Conservation (phyloP, 441 rosid genomes). For the Adansonia gregorii region DNA sequence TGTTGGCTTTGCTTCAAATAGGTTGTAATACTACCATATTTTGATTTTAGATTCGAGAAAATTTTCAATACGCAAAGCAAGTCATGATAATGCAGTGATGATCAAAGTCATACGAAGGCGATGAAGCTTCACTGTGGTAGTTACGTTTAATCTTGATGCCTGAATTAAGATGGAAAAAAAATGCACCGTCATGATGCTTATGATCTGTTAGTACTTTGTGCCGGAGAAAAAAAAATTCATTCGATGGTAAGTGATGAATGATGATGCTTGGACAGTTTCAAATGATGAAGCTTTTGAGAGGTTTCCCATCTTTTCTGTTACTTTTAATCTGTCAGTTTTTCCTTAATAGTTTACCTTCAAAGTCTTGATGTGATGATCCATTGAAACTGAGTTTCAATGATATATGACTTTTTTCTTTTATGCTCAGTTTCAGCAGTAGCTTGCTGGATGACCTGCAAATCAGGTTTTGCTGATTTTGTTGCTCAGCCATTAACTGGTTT, state of each 20-base stretch:
- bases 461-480: not conserved
- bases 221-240: not conserved
- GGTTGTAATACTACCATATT: not conserved
- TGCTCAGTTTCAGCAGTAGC: not conserved
- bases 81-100: not conserved
- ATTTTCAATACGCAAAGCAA: not conserved
- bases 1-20: not conserved
- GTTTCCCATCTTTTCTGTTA: not conserved
- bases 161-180: not conserved
- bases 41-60: slow-evolving; percentile 1
- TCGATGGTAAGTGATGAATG: not conserved
- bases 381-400: not conserved
- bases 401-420: not conserved
- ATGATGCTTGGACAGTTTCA: not conserved
- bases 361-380: not conserved
- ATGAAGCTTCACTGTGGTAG: not conserved
- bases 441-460: not conserved
- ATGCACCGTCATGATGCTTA: not conserved
- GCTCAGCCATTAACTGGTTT: not conserved
- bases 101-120: not conserved
- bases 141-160: not conserved
- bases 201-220: not conserved
- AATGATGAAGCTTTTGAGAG: not conserved
- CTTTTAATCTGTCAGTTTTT: not conserved
- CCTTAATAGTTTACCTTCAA: not conserved